Evolutionary conservation across 1,139 yeast species (phyloP), one percentile per base, ranked within the genome.

Genomic region (Saccharomyces pastorianus): DNA sequence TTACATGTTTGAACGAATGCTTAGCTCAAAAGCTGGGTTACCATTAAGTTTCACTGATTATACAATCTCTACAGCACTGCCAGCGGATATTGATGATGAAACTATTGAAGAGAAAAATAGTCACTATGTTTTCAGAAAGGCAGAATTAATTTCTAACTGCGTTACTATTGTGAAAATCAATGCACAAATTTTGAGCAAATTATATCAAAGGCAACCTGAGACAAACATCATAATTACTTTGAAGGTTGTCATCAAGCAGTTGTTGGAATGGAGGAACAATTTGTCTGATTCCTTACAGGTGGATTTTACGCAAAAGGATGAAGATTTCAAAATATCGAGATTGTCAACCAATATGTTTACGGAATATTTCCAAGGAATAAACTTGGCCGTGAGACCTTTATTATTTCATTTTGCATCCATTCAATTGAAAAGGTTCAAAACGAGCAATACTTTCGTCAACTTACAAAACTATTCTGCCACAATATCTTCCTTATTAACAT

Each of bases 1-100:
- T 9, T 88, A 87, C 69, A 87, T 87, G 88, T 85, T 85, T 64
- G 96, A 88, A 71, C 72, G 95, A 67, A 88, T 88, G 89, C 72
- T 88, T 48, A 84, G 90, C 20, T 85, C 95, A 11, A 88, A 88
- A 64, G 91, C 93, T 1, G 96, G 96, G 0, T 73, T 88, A 42
- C 96, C 96, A 0, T 70, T 87, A 48, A 83, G 91, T 54, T 78
- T 88, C 59, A 83, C 88, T 1, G 96, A 88, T 65, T 88, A 85
- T 60, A 84, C 88, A 59, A 86, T 88, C 20, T 81, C 88, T 1
- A 83, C 95, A 0, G 90, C 82, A 56, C 72, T 87, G 25, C 96
- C 96, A 0, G 79, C 78, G 54, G 95, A 86, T 69, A 81, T 84
- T 62, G 84, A 81, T 58, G 79, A 82, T 77, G 74, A 79, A 5